Conservation (phyloP, 768 basidiomycete species). For the Porpolomopsis calyptriformis region DNA sequence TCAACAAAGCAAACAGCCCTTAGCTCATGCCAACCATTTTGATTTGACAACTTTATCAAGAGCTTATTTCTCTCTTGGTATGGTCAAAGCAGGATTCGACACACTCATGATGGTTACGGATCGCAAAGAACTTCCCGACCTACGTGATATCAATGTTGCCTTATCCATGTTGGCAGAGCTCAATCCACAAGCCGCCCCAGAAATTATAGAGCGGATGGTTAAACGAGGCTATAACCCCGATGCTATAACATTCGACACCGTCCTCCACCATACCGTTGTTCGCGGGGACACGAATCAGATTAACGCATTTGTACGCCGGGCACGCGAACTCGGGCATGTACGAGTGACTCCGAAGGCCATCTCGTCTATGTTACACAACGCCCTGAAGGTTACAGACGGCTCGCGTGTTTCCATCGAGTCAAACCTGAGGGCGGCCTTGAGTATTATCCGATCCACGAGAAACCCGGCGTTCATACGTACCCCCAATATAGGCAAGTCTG, state of each 20-base stretch:
- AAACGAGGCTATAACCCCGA: slow-evolving; percentile 39
- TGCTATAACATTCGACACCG: slow-evolving; percentile 46
- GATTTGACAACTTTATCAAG: slow-evolving; percentile 53
- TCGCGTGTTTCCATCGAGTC: slow-evolving; percentile 18
- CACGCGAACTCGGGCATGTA: slow-evolving; percentile 22
- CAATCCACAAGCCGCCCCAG: slow-evolving; percentile 35
- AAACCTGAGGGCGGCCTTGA: slow-evolving; percentile 33
- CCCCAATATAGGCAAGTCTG: slow-evolving; percentile 39
- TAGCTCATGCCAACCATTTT: slow-evolving; percentile 36
- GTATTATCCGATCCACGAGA: slow-evolving; percentile 29
- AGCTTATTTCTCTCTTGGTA: slow-evolving; percentile 47
- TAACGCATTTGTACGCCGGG: slow-evolving; percentile 28
- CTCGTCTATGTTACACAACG: slow-evolving; percentile 35
- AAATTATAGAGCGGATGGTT: slow-evolving; percentile 42
- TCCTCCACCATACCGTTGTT: slow-evolving; percentile 46
- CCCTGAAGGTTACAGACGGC: slow-evolving; percentile 19
- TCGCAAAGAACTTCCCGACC: slow-evolving; percentile 46
- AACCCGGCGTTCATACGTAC: slow-evolving; percentile 28
- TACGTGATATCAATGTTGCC: slow-evolving; percentile 55
- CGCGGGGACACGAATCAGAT: slow-evolving; percentile 37
- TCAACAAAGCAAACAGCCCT: slow-evolving; percentile 32
- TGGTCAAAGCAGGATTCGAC: slow-evolving; percentile 34
- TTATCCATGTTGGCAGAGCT: slow-evolving; percentile 43
- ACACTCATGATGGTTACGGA: slow-evolving; percentile 35
- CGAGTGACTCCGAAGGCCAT: slow-evolving; percentile 40